Conservation (phyloP, 495 filamentous ascomycete species). For the Podospora conica region DNA sequence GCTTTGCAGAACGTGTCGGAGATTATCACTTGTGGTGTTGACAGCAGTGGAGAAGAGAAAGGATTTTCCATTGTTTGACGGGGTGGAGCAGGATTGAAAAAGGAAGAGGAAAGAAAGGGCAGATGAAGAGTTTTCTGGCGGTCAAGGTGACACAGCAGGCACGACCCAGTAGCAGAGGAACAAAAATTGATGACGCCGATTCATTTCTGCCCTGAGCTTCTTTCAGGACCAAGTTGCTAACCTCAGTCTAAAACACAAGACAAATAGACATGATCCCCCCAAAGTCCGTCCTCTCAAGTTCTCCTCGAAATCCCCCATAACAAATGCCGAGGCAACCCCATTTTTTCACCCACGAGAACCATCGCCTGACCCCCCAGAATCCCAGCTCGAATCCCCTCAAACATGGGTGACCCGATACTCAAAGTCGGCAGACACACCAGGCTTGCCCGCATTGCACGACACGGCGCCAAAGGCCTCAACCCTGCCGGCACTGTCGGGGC, state of each 20-base stretch:
- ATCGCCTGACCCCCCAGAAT: neutral
- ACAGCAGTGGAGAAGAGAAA: neutral
- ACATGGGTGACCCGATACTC: neutral
- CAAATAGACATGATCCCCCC: neutral
- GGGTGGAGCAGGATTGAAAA: neutral
- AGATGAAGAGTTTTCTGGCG: neutral
- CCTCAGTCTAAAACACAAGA: neutral
- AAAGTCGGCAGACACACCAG: neutral
- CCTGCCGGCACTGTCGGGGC: neutral
- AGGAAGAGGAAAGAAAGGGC: neutral
- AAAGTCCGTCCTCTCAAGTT: neutral
- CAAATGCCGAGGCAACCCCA: neutral
- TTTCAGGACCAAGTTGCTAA: neutral
- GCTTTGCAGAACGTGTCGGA: no score
- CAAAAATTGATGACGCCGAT: neutral
- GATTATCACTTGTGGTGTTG: no score
- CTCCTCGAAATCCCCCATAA: neutral
- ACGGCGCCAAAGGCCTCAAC: neutral
- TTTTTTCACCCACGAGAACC: neutral
- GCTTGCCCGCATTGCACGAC: neutral
- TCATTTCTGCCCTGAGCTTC: neutral
- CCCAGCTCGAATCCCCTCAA: neutral
- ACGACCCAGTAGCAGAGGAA: neutral
- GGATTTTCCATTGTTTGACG: neutral
- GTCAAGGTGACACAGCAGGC: neutral